Evolutionary conservation across 139 green algal genomes (phyloP).

Genomic region (Choricystis sp.): DNA sequence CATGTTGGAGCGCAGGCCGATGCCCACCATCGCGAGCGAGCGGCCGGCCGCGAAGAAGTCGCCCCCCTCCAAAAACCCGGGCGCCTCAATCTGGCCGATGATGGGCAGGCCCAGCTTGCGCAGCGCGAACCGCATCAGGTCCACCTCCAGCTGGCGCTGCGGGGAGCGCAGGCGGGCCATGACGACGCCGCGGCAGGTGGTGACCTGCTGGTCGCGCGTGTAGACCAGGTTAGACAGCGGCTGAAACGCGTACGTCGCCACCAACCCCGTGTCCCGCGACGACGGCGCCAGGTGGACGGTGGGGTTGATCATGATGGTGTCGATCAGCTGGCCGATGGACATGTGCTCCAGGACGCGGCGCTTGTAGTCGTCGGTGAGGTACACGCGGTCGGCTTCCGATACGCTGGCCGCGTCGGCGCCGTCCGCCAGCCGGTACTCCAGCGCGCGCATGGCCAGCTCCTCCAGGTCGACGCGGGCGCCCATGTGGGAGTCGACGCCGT

Average conservation of each 20-base stretch:
- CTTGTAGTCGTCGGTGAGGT: slow-evolving; percentile 76
- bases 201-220: slow-evolving; percentile 87
- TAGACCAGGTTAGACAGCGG: slow-evolving; percentile 89
- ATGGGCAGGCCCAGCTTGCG: slow-evolving; percentile 70
- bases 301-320: slow-evolving; percentile 81
- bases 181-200: slow-evolving; percentile 72
- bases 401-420: slow-evolving; percentile 30
- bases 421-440: slow-evolving; percentile 30
- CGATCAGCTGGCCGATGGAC: slow-evolving; percentile 71
- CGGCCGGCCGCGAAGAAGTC: slow-evolving; percentile 75
- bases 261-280: slow-evolving; percentile 43
- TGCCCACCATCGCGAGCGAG: slow-evolving; percentile 61
- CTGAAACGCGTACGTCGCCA: slow-evolving; percentile 73
- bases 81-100: slow-evolving; percentile 46
- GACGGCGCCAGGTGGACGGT: slow-evolving; percentile 52
- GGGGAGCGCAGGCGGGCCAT: slow-evolving; percentile 65
- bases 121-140: slow-evolving; percentile 80
- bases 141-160: slow-evolving; percentile 69
- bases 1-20: slow-evolving; percentile 81
- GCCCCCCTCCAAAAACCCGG: slow-evolving; percentile 81
- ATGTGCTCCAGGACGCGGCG: slow-evolving; percentile 53
- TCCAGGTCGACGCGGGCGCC: slow-evolving; percentile 71
- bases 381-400: slow-evolving; percentile 43
- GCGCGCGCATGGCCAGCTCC: slow-evolving; percentile 57
- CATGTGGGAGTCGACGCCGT: slow-evolving; percentile 55